Conservation (phyloP, 257 asterid genomes). For the Jasminum sambac region DNA sequence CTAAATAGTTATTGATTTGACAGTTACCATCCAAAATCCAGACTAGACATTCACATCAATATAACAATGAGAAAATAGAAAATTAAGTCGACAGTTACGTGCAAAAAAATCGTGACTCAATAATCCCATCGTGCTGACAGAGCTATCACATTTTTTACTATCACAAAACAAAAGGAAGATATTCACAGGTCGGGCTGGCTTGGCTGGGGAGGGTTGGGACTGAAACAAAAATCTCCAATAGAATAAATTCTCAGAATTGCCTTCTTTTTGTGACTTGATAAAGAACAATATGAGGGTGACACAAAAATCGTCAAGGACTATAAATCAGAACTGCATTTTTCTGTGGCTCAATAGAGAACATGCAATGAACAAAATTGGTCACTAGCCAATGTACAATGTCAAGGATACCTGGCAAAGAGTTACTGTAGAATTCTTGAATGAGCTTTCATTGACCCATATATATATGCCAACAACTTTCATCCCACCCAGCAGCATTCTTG, state of each 20-base stretch:
- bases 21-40: neutral
- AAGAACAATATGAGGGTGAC: slow-evolving; percentile 1
- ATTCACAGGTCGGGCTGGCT: neutral
- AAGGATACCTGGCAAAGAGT: slow-evolving; percentile 76
- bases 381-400: slow-evolving; percentile 3
- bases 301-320: neutral
- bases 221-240: neutral
- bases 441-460: slow-evolving; percentile 74
- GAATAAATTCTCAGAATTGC: slow-evolving; percentile 16
- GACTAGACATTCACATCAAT: neutral
- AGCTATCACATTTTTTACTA: neutral
- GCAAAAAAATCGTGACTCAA: slow-evolving; percentile 13
- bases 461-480: slow-evolving; percentile 86
- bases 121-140: slow-evolving; percentile 15
- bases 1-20: neutral
- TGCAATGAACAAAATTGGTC: neutral
- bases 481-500: slow-evolving; percentile 95
- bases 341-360: neutral
- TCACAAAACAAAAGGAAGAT: neutral
- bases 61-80: slow-evolving; percentile 8
- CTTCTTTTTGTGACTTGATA: slow-evolving; percentile 11
- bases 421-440: slow-evolving; percentile 78
- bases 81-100: neutral
- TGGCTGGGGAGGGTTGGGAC: neutral
- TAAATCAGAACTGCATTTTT: neutral